These are phyloP conservation scores for Mucor mucedo DNA, from an alignment of 371 early-diverging fungal genomes.

Conservation along the genomic window DNA sequence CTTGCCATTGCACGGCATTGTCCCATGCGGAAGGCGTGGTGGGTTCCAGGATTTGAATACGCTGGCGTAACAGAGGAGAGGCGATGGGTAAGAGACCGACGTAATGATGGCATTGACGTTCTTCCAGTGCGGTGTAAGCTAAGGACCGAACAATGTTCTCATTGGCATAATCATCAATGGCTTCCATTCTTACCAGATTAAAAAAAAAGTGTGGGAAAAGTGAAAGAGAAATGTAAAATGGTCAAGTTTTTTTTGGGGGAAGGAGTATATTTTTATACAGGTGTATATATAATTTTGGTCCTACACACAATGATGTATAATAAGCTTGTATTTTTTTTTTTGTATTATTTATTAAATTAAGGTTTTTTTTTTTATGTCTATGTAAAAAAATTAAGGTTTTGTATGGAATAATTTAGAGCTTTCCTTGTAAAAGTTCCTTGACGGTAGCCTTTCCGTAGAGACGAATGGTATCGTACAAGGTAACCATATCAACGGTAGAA, in stretches of 20 bases:
- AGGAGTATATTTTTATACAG: no score
- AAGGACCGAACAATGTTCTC: slow-evolving; percentile 55
- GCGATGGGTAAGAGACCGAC: slow-evolving; percentile 38
- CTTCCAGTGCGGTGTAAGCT: slow-evolving; percentile 47
- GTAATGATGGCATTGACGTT: slow-evolving; percentile 41
- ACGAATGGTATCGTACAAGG: slow-evolving; percentile 42
- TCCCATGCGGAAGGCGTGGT: slow-evolving; percentile 33
- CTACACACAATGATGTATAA: not conserved
- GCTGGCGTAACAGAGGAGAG: slow-evolving; percentile 36
- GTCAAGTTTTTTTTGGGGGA: not conserved
- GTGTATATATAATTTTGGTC: no score
- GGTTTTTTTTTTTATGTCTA: not conserved
- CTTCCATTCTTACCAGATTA: slow-evolving; percentile 41
- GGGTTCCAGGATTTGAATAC: slow-evolving; percentile 26
- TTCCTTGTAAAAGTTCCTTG: slow-evolving; percentile 45
- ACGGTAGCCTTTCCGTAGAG: slow-evolving; percentile 39
- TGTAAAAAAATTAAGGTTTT: not conserved
- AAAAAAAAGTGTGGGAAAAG: not conserved
- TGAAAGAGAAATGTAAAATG: slow-evolving; percentile 19
- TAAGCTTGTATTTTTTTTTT: not conserved
- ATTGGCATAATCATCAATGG: slow-evolving; percentile 57
- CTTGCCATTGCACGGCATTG: slow-evolving; percentile 46
- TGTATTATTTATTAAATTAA: not conserved
- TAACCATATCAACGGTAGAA: slow-evolving; percentile 51
- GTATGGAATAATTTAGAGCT: slow-evolving; percentile 34